A percentile compares a stretch with the other conserved stretches of the same genome.
Evolutionary conservation across 139 green algal species (phyloP).

Genomic region (Nannochloris sp.): DNA sequence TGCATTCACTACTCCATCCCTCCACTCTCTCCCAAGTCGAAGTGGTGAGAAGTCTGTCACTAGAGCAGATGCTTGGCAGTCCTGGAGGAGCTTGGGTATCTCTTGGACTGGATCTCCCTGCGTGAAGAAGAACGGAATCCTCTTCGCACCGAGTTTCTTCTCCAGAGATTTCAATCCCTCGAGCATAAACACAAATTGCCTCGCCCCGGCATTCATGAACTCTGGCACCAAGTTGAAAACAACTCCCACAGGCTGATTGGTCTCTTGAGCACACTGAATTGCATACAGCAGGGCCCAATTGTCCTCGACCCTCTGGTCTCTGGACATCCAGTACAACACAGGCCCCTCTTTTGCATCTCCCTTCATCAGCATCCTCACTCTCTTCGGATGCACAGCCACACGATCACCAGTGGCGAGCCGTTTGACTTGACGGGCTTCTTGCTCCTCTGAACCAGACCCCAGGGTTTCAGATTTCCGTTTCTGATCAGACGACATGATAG

Average conservation of each 20-base stretch:
- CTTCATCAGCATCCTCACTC: slow-evolving; percentile 41
- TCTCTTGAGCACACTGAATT: slow-evolving; percentile 41
- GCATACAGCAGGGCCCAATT: slow-evolving; percentile 94
- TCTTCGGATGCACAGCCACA: slow-evolving; percentile 46
- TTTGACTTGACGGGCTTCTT: too few species aligned
- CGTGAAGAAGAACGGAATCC: slow-evolving; percentile 73
- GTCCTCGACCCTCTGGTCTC: slow-evolving; percentile 83
- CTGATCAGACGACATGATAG: too few species aligned
- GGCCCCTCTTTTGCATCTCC: slow-evolving; percentile 38
- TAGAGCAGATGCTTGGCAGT: slow-evolving; percentile 54
- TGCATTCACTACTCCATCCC: slow-evolving; percentile 42
- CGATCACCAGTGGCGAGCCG: too few species aligned
- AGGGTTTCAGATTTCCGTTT: too few species aligned
- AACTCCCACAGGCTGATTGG: slow-evolving; percentile 43
- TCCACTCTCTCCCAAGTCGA: slow-evolving; percentile 64
- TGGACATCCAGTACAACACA: slow-evolving; percentile 80
- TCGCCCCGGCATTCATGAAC: slow-evolving; percentile 60
- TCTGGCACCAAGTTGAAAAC: slow-evolving; percentile 77
- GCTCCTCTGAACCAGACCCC: too few species aligned
- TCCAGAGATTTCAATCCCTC: slow-evolving; percentile 57
- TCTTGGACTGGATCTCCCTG: slow-evolving; percentile 59
- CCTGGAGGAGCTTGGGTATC: slow-evolving; percentile 54
- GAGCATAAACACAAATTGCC: slow-evolving; percentile 88
- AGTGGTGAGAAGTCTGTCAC: slow-evolving; percentile 87
- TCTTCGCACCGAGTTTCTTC: slow-evolving; percentile 20